These are phyloP conservation scores for Picocystis salinarum DNA, from an alignment of 139 green algal species.

Conservation along the genomic window DNA sequence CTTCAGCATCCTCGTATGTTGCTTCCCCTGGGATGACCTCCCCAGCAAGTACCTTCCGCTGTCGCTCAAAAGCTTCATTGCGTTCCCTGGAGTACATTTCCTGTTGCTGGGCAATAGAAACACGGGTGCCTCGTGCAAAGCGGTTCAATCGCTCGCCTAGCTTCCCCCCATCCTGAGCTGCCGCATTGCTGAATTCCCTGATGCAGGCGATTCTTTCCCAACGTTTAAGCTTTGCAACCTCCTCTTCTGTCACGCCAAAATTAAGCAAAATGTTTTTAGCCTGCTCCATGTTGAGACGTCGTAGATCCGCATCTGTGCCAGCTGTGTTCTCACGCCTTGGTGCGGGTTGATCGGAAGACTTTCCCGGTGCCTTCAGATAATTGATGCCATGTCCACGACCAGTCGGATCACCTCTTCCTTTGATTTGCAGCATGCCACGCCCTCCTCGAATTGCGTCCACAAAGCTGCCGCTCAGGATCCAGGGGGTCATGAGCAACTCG, in stretches of 20 bases:
- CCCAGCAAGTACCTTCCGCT: slow-evolving; percentile 12
- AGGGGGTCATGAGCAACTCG: slow-evolving; percentile 21
- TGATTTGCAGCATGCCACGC: slow-evolving; percentile 15
- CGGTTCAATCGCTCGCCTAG: slow-evolving; percentile 8
- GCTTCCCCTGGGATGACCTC: background rate
- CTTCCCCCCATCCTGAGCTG: slow-evolving; percentile 13
- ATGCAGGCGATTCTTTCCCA: slow-evolving; percentile 26
- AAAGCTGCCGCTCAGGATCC: slow-evolving; percentile 37
- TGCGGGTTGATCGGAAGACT: slow-evolving; percentile 1
- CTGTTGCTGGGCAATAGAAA: slow-evolving; percentile 23
- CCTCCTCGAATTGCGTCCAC: slow-evolving; percentile 21
- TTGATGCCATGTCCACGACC: slow-evolving; percentile 44
- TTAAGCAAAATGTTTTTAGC: slow-evolving; percentile 24
- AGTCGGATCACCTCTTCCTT: slow-evolving; percentile 41
- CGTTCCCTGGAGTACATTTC: slow-evolving; percentile 13
- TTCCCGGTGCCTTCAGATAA: slow-evolving; percentile 23
- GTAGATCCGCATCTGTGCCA: slow-evolving; percentile 54
- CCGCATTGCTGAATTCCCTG: slow-evolving; percentile 27
- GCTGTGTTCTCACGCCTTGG: slow-evolving; percentile 8
- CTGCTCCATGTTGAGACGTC: slow-evolving; percentile 37
- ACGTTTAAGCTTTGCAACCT: slow-evolving; percentile 17
- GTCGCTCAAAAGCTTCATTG: slow-evolving; percentile 32
- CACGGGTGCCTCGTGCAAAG: slow-evolving; percentile 26
- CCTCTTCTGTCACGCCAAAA: slow-evolving; percentile 18
- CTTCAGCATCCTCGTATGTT: slow-evolving; percentile 7